Percentiles rank a stretch among this genome's conserved stretches.
Evolutionary conservation across 176 grass and related monocot species (phyloP).

Genomic region (Bonia amplexicaulis): DNA sequence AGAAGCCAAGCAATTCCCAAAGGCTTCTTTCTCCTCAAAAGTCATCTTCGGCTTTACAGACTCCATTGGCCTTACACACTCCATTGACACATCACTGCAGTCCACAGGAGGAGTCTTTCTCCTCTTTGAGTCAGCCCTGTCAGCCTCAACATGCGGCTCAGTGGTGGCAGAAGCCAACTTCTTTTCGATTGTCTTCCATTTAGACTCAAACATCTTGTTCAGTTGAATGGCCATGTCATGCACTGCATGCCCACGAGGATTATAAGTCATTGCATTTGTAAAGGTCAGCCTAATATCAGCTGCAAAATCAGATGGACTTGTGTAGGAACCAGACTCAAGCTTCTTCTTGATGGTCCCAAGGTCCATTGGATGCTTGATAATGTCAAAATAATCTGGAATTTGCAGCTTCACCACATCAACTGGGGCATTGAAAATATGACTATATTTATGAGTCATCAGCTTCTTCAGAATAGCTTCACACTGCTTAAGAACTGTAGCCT

Average conservation of each 20-base stretch:
- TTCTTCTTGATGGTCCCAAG: constrained; percentile 66
- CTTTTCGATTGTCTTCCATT: constrained; percentile 83
- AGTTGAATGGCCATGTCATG: constrained; percentile 74
- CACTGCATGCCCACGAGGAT: constrained; percentile 72
- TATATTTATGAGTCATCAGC: constrained; percentile 75
- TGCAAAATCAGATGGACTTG: constrained; percentile 57
- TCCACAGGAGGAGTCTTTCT: constrained; percentile 50
- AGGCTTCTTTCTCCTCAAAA: constrained; percentile 47
- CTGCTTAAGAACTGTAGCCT: constrained; percentile 51
- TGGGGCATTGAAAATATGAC: constrained; percentile 70
- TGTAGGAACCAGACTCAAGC: constrained; percentile 58
- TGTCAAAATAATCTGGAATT: constrained; percentile 84
- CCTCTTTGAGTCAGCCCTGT: constrained; percentile 56
- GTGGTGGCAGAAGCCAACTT: constrained; percentile 42
- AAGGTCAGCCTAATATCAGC: constrained; percentile 93
- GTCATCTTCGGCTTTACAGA: constrained; percentile 55
- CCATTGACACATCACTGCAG: constrained; percentile 31
- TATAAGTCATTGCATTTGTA: constrained; percentile 78
- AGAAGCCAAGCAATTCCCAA: constrained; percentile 49
- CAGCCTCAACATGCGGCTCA: constrained; percentile 26
- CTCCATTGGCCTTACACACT: constrained; percentile 27
- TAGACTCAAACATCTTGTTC: constrained; percentile 79
- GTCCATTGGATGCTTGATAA: constrained; percentile 94
- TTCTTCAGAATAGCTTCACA: constrained; percentile 81
- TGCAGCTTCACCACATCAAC: constrained; percentile 78